A percentile compares a stretch with the other conserved stretches of the same genome.
Evolutionary conservation across 2,329 filamentous ascomycete genomes (phyloP).

Genomic region (Xylariaceae sp.): DNA sequence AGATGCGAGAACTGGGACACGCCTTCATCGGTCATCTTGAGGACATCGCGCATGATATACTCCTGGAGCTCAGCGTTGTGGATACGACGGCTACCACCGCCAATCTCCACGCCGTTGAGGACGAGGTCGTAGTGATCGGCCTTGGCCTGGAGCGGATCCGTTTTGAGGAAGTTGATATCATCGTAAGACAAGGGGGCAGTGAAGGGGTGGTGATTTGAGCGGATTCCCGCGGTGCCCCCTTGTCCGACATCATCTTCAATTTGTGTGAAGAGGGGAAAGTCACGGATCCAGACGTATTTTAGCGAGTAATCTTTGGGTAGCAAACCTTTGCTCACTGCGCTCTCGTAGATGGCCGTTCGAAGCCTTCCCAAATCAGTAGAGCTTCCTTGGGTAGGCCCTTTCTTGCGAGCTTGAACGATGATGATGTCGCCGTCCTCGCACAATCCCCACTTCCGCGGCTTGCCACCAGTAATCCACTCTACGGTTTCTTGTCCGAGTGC

Average conservation of each 20-base stretch:
- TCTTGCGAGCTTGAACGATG: slow-evolving; percentile 76
- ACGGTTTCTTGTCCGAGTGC: slow-evolving; percentile 37
- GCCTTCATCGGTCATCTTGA: slow-evolving; percentile 73
- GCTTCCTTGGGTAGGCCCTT: slow-evolving; percentile 65
- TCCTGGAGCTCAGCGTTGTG: slow-evolving; percentile 83
- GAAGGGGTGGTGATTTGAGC: slow-evolving; percentile 93
- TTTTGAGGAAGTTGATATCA: slow-evolving; percentile 75
- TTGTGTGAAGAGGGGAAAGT: slow-evolving; percentile 92
- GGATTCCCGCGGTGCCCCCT: slow-evolving; percentile 77
- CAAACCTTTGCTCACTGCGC: slow-evolving; percentile 65
- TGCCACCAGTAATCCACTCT: slow-evolving; percentile 27
- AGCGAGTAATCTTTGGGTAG: slow-evolving; percentile 55
- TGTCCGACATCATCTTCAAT: slow-evolving; percentile 70
- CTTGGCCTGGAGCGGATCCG: slow-evolving; percentile 69
- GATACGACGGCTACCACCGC: slow-evolving; percentile 90
- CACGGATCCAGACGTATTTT: slow-evolving; percentile 80
- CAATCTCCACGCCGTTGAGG: slow-evolving; percentile 91
- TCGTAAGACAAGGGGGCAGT: slow-evolving; percentile 75
- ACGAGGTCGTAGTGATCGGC: slow-evolving; percentile 97
- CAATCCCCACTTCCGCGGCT: slow-evolving; percentile 23
- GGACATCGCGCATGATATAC: slow-evolving; percentile 79
- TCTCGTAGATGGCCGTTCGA: slow-evolving; percentile 69
- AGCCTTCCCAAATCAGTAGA: slow-evolving; percentile 74
- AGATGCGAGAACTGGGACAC: slow-evolving; percentile 85
- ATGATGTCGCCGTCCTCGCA: slow-evolving; percentile 76